phyloP scores from a whole-genome alignment of 305 asterid species.

The Solanum hybrid region DNA sequence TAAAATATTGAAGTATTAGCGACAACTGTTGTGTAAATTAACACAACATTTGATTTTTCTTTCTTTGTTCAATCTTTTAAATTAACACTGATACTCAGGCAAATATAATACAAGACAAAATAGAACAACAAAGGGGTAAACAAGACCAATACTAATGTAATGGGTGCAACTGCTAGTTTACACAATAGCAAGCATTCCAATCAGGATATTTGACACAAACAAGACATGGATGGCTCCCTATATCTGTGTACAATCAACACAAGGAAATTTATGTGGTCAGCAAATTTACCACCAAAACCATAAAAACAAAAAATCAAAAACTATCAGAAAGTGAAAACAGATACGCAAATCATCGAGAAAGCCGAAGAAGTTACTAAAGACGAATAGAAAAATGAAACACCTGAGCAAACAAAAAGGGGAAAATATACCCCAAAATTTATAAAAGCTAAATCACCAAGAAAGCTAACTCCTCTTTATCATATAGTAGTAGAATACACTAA shows the following conservation, averaged over 20 bases:
- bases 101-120: not conserved
- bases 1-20: not conserved
- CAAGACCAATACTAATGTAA: not conserved
- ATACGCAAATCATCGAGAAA: not conserved
- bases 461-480: not conserved
- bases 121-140: not conserved
- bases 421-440: not conserved
- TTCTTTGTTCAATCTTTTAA: not conserved
- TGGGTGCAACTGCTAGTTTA: not conserved
- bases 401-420: not conserved
- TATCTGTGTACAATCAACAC: not conserved
- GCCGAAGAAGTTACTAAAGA: not conserved
- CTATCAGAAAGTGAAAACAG: not conserved
- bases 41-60: not conserved
- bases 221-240: not conserved
- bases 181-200: not conserved
- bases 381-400: not conserved
- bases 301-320: not conserved
- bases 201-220: not conserved
- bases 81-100: not conserved
- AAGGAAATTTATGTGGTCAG: not conserved
- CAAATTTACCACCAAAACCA: not conserved
- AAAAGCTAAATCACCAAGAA: not conserved
- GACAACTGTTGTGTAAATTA: not conserved
- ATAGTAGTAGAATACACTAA: not conserved